phyloP scores from a whole-genome alignment of 768 basidiomycete species.

The Boletus speciosus region DNA sequence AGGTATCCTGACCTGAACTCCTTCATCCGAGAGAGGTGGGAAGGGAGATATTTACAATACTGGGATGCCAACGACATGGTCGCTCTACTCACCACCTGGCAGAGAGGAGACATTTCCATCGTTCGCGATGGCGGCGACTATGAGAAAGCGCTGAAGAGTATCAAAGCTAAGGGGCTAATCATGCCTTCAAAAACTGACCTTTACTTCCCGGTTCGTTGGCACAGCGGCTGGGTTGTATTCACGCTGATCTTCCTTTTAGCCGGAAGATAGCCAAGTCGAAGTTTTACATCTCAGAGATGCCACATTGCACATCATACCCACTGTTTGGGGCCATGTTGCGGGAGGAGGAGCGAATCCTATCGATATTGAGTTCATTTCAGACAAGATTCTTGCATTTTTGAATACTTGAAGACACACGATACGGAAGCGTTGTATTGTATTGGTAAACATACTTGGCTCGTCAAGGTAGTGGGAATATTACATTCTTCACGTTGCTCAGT shows the following conservation, averaged over 20 bases:
- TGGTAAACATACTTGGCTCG: background rate
- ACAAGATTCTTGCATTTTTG: conserved; percentile 42
- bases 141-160: conserved; percentile 36
- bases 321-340: conserved; percentile 57
- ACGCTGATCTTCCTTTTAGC: conserved; percentile 30
- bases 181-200: conserved; percentile 62
- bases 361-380: conserved; percentile 41
- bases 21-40: conserved; percentile 52
- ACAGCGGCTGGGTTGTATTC: background rate
- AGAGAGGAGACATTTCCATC: conserved; percentile 48
- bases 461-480: background rate
- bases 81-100: conserved; percentile 49
- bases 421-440: background rate
- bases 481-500: background rate
- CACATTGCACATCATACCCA: conserved; percentile 49
- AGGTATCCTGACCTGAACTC: conserved; percentile 48
- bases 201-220: conserved; percentile 48
- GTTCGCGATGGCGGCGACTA: conserved; percentile 45
- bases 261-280: conserved; percentile 54
- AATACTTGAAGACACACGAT: conserved; percentile 20
- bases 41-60: conserved; percentile 37
- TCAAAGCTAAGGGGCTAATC: conserved; percentile 52
- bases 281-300: conserved; percentile 41
- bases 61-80: conserved; percentile 61
- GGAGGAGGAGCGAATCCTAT: conserved; percentile 41